phyloP scores from a whole-genome alignment of 2,329 filamentous ascomycete genomes.

The Aspergillus aculeatinus region DNA sequence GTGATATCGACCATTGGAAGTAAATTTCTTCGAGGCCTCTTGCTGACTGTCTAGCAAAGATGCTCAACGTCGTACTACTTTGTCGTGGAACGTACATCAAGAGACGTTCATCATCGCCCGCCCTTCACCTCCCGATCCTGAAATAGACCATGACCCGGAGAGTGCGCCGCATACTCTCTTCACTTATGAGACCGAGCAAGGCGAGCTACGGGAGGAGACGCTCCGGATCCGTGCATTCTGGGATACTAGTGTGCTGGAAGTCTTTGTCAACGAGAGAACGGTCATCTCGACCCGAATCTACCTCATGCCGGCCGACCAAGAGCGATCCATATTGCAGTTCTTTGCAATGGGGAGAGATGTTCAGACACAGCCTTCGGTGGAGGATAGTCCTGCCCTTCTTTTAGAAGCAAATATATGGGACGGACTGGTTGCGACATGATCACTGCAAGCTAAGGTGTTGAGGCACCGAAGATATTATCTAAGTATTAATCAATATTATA shows the following conservation, averaged over 20 bases:
- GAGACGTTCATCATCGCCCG: constrained; percentile 47
- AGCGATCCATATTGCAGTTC: constrained; percentile 20
- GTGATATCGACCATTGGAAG: background rate
- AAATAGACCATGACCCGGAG: constrained; percentile 38
- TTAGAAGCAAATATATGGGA: constrained; percentile 26
- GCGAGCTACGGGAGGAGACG: constrained; percentile 31
- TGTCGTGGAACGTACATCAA: constrained; percentile 39
- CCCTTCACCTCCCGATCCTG: constrained; percentile 24
- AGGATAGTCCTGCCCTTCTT: constrained; percentile 10
- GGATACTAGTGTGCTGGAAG: constrained; percentile 46
- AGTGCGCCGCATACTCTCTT: constrained; percentile 51
- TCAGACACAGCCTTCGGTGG: background rate
- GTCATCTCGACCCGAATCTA: constrained; percentile 45
- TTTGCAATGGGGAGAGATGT: constrained; percentile 18
- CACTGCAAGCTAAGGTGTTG: background rate
- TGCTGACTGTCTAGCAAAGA: constrained; percentile 18
- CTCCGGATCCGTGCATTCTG: constrained; percentile 45
- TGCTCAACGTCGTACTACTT: constrained; percentile 32
- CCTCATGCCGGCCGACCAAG: constrained; percentile 12
- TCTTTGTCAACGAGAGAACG: constrained; percentile 48
- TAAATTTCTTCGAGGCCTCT: background rate
- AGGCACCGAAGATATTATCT: background rate
- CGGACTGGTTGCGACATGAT: constrained; percentile 15
- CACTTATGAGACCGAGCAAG: constrained; percentile 21
- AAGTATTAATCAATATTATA: background rate